Conservation (phyloP, 2,329 filamentous ascomycete genomes). For the Ceratocystiopsis minuta region DNA sequence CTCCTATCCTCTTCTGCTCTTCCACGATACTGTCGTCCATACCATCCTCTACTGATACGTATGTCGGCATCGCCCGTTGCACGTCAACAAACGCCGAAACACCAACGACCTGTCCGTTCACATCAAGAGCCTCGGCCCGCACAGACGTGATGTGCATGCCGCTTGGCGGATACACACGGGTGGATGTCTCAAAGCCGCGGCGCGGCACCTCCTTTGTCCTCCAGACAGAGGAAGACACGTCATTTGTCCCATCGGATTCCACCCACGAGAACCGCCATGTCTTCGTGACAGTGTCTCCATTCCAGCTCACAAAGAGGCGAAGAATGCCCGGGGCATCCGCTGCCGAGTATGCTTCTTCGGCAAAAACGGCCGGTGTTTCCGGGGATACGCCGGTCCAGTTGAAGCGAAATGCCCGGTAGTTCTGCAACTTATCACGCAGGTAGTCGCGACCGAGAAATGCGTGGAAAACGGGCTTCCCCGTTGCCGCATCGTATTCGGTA, state of each 20-base stretch:
- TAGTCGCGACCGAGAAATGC: conserved; percentile 24
- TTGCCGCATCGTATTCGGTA: conserved; percentile 26
- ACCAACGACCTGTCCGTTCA: not conserved
- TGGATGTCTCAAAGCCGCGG: conserved; percentile 5
- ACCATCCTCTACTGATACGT: too few relatives aligned
- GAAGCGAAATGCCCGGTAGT: conserved; percentile 36
- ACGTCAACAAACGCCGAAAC: not conserved
- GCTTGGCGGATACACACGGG: not conserved
- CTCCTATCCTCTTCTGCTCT: too few relatives aligned
- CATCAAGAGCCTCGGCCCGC: conserved; percentile 1
- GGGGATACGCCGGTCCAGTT: conserved; percentile 30
- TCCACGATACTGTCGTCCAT: too few relatives aligned
- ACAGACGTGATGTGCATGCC: not conserved
- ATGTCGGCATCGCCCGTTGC: not conserved
- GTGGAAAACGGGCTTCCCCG: conserved; percentile 32
- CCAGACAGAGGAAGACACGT: not conserved
- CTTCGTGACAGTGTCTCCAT: conserved; percentile 23
- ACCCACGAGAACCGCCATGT: conserved; percentile 10
- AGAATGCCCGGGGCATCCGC: conserved; percentile 7
- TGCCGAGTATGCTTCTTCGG: conserved; percentile 8
- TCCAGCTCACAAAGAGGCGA: conserved; percentile 24
- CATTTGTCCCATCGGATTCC: not conserved
- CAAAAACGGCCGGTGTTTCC: conserved; percentile 18
- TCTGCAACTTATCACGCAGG: conserved; percentile 23
- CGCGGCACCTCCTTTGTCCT: not conserved